phyloP scores from a whole-genome alignment of 1,284 basidiomycete genomes.

The Cryptococcus sp. region DNA sequence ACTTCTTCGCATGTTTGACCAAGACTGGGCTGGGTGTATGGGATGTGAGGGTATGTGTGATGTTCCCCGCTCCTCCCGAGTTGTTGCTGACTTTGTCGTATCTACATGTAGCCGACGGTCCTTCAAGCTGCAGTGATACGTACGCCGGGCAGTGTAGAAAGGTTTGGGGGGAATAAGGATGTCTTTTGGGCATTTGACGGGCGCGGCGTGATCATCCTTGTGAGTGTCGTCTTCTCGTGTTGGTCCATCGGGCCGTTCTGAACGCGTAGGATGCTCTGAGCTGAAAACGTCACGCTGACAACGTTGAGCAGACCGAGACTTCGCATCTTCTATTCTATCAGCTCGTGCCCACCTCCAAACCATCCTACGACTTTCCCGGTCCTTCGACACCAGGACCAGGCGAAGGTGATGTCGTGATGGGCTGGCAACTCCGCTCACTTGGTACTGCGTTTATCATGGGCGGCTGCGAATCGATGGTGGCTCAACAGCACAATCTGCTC shows the following conservation, averaged over 20 bases:
- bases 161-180: slow-evolving; percentile 74
- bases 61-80: background rate
- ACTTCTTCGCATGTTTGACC: slow-evolving; percentile 75
- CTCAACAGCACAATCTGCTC: slow-evolving; percentile 40
- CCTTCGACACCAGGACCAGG: slow-evolving; percentile 69
- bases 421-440: slow-evolving; percentile 71
- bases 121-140: slow-evolving; percentile 73
- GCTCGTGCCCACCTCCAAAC: slow-evolving; percentile 63
- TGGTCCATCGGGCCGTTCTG: too few relatives aligned
- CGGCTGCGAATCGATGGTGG: slow-evolving; percentile 28
- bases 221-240: slow-evolving; percentile 52
- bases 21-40: slow-evolving; percentile 70
- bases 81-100: background rate
- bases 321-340: slow-evolving; percentile 76
- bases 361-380: slow-evolving; percentile 36
- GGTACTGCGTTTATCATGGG: slow-evolving; percentile 47
- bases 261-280: too few relatives aligned
- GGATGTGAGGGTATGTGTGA: slow-evolving; percentile 73
- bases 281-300: background rate
- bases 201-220: slow-evolving; percentile 73
- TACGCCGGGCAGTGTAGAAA: slow-evolving; percentile 70
- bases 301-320: slow-evolving; percentile 63
- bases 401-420: slow-evolving; percentile 78
- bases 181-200: slow-evolving; percentile 80
- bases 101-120: slow-evolving; percentile 66